A percentile compares a stretch with the other conserved stretches of the same genome.
Evolutionary conservation across 805 yeast genomes (phyloP).

Genomic region (Phaffomyces antillensis): DNA sequence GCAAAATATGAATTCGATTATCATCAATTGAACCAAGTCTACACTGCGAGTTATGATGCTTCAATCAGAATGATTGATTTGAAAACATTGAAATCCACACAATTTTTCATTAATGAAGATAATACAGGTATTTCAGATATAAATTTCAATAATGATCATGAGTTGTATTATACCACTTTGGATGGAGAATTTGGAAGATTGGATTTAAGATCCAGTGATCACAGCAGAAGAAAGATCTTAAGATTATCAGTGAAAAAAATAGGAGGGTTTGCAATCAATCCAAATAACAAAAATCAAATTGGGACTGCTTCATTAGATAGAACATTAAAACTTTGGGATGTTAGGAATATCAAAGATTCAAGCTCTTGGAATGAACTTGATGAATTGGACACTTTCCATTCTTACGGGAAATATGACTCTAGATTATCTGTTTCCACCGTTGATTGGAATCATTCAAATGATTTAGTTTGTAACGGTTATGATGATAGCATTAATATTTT

Average conservation of each 20-base stretch:
- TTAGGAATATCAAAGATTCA: conserved; percentile 44
- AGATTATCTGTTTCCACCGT: conserved; percentile 79
- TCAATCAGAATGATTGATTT: conserved; percentile 71
- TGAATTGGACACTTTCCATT: conserved; percentile 27
- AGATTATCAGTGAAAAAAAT: conserved; percentile 85
- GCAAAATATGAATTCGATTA: conserved; percentile 53
- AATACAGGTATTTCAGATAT: conserved; percentile 72
- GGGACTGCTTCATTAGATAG: conserved; percentile 90
- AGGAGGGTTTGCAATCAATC: conserved; percentile 82
- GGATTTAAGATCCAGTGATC: conserved; percentile 52
- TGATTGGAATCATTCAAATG: conserved; percentile 56
- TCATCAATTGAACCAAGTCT: conserved; percentile 44
- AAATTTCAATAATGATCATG: conserved; percentile 47
- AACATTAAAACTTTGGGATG: conserved; percentile 80
- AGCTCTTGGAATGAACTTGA: conserved; percentile 53
- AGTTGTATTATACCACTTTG: conserved; percentile 68
- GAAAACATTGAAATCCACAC: conserved; percentile 48
- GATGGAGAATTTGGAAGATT: conserved; percentile 72
- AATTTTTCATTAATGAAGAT: conserved; percentile 51
- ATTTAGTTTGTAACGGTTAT: conserved; percentile 87
- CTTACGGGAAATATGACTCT: conserved; percentile 55
- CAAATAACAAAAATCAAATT: conserved; percentile 52
- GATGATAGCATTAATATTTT: conserved; percentile 79
- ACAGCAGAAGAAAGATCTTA: conserved; percentile 20
- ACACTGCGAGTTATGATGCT: conserved; percentile 83